Percentiles rank a stretch among this genome's conserved stretches.
phyloP scores from a whole-genome alignment of 805 yeast species.

The Spathaspora passalidarum region DNA sequence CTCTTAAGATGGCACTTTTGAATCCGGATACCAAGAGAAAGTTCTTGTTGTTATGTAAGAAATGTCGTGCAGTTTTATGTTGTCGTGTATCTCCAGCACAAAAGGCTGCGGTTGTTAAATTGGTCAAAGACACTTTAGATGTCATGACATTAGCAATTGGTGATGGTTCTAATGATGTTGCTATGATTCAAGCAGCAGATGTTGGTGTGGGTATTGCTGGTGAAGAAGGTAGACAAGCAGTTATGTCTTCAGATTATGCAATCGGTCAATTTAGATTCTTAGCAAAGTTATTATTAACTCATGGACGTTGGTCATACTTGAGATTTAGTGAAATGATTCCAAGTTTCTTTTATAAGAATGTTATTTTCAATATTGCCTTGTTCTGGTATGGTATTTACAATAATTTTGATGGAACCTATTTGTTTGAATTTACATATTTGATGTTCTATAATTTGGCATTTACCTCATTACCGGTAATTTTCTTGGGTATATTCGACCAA shows the following conservation, averaged over 20 bases:
- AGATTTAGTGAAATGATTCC: constrained; percentile 83
- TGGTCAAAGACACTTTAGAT: constrained; percentile 69
- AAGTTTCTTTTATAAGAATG: constrained; percentile 75
- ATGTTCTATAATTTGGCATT: constrained; percentile 82
- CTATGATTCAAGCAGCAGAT: constrained; percentile 87
- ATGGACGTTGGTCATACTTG: constrained; percentile 86
- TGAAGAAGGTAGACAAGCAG: constrained; percentile 89
- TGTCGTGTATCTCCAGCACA: constrained; percentile 89
- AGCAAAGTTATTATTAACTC: constrained; percentile 64
- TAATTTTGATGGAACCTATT: constrained; percentile 76
- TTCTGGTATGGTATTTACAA: constrained; percentile 79
- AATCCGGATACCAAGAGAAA: constrained; percentile 46
- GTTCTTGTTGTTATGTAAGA: constrained; percentile 70
- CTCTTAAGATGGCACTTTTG: constrained; percentile 48
- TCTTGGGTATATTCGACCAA: constrained; percentile 77
- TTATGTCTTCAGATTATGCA: constrained; percentile 85
- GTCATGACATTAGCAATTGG: constrained; percentile 89
- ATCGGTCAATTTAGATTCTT: constrained; percentile 78
- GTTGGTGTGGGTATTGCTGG: constrained; percentile 91
- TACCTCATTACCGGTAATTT: constrained; percentile 77
- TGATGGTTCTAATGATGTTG: constrained; percentile 87
- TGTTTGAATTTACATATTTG: constrained; percentile 74
- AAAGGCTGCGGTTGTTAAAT: constrained; percentile 76
- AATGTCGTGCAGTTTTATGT: constrained; percentile 78
- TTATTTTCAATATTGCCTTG: constrained; percentile 66